Evolutionary conservation across 2,329 filamentous ascomycete genomes (phyloP).

Genomic region (Trichophyton mentagrophytes): DNA sequence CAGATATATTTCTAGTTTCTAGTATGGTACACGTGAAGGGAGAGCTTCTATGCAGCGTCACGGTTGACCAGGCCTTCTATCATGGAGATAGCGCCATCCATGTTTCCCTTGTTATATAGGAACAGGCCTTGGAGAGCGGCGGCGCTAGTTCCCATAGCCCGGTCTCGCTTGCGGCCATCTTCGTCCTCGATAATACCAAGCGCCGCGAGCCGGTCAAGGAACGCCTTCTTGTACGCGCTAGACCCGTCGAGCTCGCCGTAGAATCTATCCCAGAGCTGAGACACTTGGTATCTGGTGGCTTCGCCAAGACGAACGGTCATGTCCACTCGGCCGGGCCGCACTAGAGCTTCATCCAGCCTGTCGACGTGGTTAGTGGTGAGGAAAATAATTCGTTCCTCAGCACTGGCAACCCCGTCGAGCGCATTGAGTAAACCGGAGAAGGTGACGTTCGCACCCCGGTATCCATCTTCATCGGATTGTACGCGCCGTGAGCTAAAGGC

Average conservation of each 20-base stretch:
- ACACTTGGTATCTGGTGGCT: conserved; percentile 73
- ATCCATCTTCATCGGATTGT: conserved; percentile 67
- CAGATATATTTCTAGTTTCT: conserved; percentile 2
- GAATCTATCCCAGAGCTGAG: conserved; percentile 84
- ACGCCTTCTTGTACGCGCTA: conserved; percentile 50
- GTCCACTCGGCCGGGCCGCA: conserved; percentile 83
- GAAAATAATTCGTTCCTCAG: conserved; percentile 87
- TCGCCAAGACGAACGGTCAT: conserved; percentile 85
- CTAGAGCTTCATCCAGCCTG: conserved; percentile 73
- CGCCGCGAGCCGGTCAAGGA: conserved; percentile 56
- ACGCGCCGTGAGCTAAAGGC: conserved; percentile 68
- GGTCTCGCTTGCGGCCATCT: conserved; percentile 34
- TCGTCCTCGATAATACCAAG: conserved; percentile 56
- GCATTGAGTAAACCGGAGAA: conserved; percentile 84
- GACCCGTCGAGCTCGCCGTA: conserved; percentile 68
- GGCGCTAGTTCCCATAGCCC: conserved; percentile 56
- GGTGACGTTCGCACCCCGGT: conserved; percentile 75
- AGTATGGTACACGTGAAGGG: conserved; percentile 3
- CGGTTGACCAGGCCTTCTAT: conserved; percentile 39
- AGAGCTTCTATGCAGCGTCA: not conserved
- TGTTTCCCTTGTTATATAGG: conserved; percentile 84
- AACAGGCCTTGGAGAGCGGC: conserved; percentile 91
- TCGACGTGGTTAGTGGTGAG: conserved; percentile 92
- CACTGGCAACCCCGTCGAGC: conserved; percentile 81
- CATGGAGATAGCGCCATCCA: conserved; percentile 74